A percentile compares a stretch with the other conserved stretches of the same genome.
Evolutionary conservation across 768 basidiomycete genomes (phyloP).

Genomic region (Naganishia randhawae): DNA sequence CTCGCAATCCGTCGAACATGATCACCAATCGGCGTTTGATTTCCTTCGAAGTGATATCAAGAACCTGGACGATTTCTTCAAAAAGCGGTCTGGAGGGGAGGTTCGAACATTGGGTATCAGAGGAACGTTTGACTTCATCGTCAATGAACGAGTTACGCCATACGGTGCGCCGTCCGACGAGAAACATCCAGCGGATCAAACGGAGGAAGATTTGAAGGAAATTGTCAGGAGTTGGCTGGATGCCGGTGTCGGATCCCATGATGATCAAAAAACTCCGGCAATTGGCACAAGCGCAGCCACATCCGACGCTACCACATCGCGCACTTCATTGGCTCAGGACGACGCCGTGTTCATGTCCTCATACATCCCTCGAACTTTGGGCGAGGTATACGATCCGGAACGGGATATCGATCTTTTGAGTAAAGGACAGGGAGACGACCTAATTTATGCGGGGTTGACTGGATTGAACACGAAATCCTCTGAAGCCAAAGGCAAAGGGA

Average conservation of each 20-base stretch:
- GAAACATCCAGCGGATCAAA: slow-evolving; percentile 27
- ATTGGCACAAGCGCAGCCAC: background rate
- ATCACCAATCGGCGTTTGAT: slow-evolving; percentile 93
- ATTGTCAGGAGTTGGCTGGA: slow-evolving; percentile 52
- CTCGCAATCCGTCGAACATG: slow-evolving; percentile 96
- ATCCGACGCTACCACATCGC: background rate
- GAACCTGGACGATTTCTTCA: slow-evolving; percentile 91
- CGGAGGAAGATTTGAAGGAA: slow-evolving; percentile 32
- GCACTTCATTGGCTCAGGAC: slow-evolving; percentile 52
- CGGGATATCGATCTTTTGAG: slow-evolving; percentile 75
- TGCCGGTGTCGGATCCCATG: slow-evolving; percentile 26
- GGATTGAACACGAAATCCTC: slow-evolving; percentile 56
- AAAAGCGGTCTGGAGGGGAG: slow-evolving; percentile 57
- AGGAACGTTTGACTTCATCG: slow-evolving; percentile 84
- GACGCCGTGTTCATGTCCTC: slow-evolving; percentile 84
- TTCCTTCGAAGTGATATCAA: slow-evolving; percentile 87
- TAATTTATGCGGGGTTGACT: slow-evolving; percentile 85
- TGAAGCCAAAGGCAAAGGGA: slow-evolving; percentile 29
- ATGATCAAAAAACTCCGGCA: slow-evolving; percentile 26
- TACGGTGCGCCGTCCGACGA: slow-evolving; percentile 32
- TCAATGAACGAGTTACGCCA: slow-evolving; percentile 53
- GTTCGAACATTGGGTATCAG: slow-evolving; percentile 73
- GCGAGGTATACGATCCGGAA: slow-evolving; percentile 92
- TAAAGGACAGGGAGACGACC: slow-evolving; percentile 64
- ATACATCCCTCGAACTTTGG: slow-evolving; percentile 86